These are phyloP conservation scores for Nitzschia sp. DNA, from an alignment of 108 stramenopile species.

Conservation along the genomic window DNA sequence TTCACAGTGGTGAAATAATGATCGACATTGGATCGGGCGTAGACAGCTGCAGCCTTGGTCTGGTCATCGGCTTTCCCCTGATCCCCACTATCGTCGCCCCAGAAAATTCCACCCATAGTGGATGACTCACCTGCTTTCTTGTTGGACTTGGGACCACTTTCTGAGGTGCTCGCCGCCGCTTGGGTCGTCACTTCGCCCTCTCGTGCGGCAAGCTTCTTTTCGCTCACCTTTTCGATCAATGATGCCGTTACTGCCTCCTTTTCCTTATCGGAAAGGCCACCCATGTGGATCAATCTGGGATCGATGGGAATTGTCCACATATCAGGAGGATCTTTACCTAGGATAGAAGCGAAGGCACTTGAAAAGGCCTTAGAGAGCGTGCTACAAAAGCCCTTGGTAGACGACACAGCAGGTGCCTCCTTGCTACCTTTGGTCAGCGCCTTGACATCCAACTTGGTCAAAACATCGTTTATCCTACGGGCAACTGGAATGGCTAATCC, in stretches of 20 bases:
- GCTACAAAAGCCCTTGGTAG: constrained; percentile 1
- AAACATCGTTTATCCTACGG: constrained; percentile 19
- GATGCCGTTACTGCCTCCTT: background rate
- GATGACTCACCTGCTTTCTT: constrained; percentile 1
- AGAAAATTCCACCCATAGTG: constrained; percentile 41
- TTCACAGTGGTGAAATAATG: constrained; percentile 20
- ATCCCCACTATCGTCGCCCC: constrained; percentile 18
- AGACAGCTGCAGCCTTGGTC: background rate
- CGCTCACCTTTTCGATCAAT: constrained; percentile 4
- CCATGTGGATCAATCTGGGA: constrained; percentile 36
- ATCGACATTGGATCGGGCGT: constrained; percentile 19
- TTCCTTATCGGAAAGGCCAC: constrained; percentile 29
- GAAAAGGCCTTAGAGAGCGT: constrained; percentile 1
- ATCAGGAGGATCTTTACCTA: background rate
- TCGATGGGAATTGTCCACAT: constrained; percentile 40
- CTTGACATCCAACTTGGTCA: constrained; percentile 9
- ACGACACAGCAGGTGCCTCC: background rate
- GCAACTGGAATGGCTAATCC: constrained; percentile 24
- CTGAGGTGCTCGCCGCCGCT: background rate
- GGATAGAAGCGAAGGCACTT: background rate
- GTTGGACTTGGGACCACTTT: background rate
- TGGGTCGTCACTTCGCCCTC: background rate
- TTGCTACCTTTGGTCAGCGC: background rate
- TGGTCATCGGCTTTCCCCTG: background rate
- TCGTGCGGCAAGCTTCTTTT: background rate